Evolutionary conservation across 768 basidiomycete species (phyloP), one percentile per base, ranked within the genome.

Genomic region (Termitomyces sp.): DNA sequence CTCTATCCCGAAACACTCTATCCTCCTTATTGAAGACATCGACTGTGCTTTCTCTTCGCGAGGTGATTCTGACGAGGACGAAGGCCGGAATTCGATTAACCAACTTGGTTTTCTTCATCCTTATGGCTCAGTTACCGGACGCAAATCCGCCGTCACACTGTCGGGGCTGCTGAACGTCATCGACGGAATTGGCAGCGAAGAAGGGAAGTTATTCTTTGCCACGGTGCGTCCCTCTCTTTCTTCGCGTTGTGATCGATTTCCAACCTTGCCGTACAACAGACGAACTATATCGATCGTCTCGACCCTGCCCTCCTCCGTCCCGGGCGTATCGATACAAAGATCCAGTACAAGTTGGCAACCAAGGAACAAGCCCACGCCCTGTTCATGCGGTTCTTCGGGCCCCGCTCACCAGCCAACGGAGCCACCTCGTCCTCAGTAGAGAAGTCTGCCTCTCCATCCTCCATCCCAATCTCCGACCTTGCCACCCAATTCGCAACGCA

Each of bases 131-230:
- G 29, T 36, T 1, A 13, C 44, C 3, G 60, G 64, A 2, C 51
- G 63, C 44, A 64, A 66, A 48, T 73, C 71, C 1, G 65, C 68
- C 2, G 78, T 84, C 29, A 84, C 82, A 2, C 72, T 86, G 12
- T 81, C 79, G 1, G 82, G 82, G 0, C 65, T 85, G 10, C 64
- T 86, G 31, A 86, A 86, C 63, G 79, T 83, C 7, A 69, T 85
- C 22, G 83, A 86, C 62, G 83, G 84, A 3, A 78, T 83, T 13
- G 80, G 80, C 3, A 82, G 81, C 64, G 82, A 85, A 59, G 83
- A 84, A 63, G 84, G 84, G 12, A 81, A 80, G 58, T 66, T 86
- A 16, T 80, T 84, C 61, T 84, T 86, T 55, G 82, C 82, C 0
- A 86, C 84, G 10, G 81, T 80, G 47, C 47, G 77, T 63, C 10